Evolutionary conservation across 805 yeast species (phyloP).

Genomic region (Ogataea pignaliae): DNA sequence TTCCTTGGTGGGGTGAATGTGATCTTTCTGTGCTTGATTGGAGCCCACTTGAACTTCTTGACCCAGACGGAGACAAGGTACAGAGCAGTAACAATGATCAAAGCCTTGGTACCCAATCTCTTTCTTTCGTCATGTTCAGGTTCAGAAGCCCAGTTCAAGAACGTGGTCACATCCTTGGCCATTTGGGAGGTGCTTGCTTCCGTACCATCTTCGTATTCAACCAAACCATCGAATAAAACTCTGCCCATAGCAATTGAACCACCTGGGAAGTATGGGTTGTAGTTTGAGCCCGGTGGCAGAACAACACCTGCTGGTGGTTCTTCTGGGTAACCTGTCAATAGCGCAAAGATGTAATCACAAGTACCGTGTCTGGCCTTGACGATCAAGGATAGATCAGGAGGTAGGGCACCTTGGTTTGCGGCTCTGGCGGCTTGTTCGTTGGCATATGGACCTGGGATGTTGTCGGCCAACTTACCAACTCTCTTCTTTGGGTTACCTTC

Average conservation of each 20-base stretch:
- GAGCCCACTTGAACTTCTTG: constrained; percentile 97
- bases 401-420: constrained; percentile 98
- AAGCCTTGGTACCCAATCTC: constrained; percentile 91
- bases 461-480: constrained; percentile 96
- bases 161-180: constrained; percentile 97
- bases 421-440: constrained; percentile 99
- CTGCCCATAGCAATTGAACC: constrained; percentile 99
- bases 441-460: constrained; percentile 91
- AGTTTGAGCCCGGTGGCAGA: constrained; percentile 91
- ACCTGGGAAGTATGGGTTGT: constrained; percentile 99
- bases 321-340: constrained; percentile 98
- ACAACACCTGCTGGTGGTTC: constrained; percentile 97
- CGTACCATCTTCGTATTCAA: constrained; percentile 98
- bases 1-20: constrained; percentile 89
- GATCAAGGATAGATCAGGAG: constrained; percentile 95
- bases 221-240: constrained; percentile 94
- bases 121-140: constrained; percentile 99
- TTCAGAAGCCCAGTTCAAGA: constrained; percentile 97
- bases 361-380: constrained; percentile 99
- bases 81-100: constrained; percentile 71
- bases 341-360: constrained; percentile 87
- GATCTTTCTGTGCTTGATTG: constrained; percentile 91
- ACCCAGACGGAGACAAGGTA: constrained; percentile 84
- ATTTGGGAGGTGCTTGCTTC: constrained; percentile 97
- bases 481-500: constrained; percentile 98